phyloP scores from a whole-genome alignment of 345 rosid species.

The Nasturtium officinale region DNA sequence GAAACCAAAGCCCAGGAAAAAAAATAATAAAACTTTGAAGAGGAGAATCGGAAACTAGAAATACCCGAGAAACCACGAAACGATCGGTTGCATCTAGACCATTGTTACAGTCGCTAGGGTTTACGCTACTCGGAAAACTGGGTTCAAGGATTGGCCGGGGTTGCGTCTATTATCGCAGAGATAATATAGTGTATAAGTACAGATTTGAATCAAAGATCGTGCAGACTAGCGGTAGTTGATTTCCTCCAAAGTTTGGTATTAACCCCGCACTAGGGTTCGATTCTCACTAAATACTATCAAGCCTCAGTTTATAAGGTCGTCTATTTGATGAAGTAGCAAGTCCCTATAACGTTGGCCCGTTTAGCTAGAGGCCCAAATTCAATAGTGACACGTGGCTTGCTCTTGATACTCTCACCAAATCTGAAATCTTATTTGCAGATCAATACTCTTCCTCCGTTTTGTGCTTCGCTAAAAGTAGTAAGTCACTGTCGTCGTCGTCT shows the following conservation, averaged over 20 bases:
- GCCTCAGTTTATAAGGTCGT: no score
- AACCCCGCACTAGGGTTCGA: constrained; percentile 23
- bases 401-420: background rate
- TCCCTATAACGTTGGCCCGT: background rate
- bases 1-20: background rate
- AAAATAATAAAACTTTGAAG: constrained; percentile 1
- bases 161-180: background rate
- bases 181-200: background rate
- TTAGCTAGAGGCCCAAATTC: background rate
- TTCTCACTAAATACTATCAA: no score
- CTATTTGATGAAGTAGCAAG: no score
- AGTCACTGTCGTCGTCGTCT: background rate
- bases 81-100: constrained; percentile 10
- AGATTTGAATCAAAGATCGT: background rate
- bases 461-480: background rate
- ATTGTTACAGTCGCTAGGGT: constrained; percentile 22
- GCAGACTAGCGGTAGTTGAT: constrained; percentile 24
- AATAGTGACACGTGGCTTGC: background rate
- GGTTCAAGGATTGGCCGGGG: background rate
- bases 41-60: background rate
- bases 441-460: background rate
- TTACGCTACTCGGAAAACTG: constrained; percentile 14
- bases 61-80: constrained; percentile 4
- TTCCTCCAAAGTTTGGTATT: background rate
- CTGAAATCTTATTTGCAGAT: constrained; percentile 10